These are phyloP conservation scores for Kazachstania taianensis DNA, from an alignment of 805 yeast species.

Conservation along the genomic window DNA sequence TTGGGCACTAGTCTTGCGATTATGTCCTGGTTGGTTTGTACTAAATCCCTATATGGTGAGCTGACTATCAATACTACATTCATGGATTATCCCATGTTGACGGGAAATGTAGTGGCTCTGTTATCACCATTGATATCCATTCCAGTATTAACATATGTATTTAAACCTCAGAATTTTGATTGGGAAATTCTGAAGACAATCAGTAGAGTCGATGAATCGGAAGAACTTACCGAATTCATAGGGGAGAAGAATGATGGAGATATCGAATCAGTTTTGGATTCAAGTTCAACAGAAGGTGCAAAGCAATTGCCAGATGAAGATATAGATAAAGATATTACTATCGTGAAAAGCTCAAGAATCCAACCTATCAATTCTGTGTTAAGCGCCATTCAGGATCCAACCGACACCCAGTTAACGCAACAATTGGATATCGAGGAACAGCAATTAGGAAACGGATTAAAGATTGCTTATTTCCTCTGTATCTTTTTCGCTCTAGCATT, in stretches of 20 bases:
- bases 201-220: constrained; percentile 60
- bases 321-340: constrained; percentile 3
- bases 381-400: constrained; percentile 22
- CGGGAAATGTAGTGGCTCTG: constrained; percentile 79
- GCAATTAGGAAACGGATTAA: constrained; percentile 46
- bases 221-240: constrained; percentile 36
- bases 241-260: constrained; percentile 11
- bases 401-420: constrained; percentile 12
- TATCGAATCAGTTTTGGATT: constrained; percentile 5
- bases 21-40: constrained; percentile 52
- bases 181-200: constrained; percentile 54
- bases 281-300: not conserved
- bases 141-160: constrained; percentile 53
- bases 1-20: constrained; percentile 67
- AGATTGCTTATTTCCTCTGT: constrained; percentile 52
- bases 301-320: constrained; percentile 11
- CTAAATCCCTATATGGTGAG: constrained; percentile 34
- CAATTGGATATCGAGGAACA: constrained; percentile 41
- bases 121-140: constrained; percentile 57
- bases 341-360: constrained; percentile 14
- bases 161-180: constrained; percentile 66
- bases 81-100: constrained; percentile 77
- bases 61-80: constrained; percentile 53
- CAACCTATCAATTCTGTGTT: constrained; percentile 26
- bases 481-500: constrained; percentile 50